These are phyloP conservation scores for Endocladia muricata DNA, from an alignment of 31 red algal genomes.

Conservation along the genomic window DNA sequence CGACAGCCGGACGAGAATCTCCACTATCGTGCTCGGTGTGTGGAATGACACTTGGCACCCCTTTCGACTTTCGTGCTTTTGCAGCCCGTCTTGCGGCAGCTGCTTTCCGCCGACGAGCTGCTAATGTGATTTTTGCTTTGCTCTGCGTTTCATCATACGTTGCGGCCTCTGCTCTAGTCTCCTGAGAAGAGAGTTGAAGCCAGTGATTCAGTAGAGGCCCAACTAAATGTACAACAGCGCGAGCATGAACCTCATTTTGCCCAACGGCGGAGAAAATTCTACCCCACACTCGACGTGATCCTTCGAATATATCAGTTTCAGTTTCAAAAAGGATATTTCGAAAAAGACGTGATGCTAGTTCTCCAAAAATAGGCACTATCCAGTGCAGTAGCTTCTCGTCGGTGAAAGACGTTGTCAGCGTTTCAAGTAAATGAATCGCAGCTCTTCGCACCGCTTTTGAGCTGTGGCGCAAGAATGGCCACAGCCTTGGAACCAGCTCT, in stretches of 20 bases:
- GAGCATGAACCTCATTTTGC: neutral
- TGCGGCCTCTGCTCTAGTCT: slow-evolving; percentile 61
- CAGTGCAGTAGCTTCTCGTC: slow-evolving; percentile 49
- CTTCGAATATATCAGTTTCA: slow-evolving; percentile 37
- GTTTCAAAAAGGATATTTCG: slow-evolving; percentile 68
- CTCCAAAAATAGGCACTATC: slow-evolving; percentile 35
- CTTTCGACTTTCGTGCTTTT: slow-evolving; percentile 46
- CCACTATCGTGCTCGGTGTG: slow-evolving; percentile 48
- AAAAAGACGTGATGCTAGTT: slow-evolving; percentile 40
- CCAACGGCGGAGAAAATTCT: slow-evolving; percentile 26
- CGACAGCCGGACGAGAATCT: slow-evolving; percentile 35
- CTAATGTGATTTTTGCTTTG: slow-evolving; percentile 25
- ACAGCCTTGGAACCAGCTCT: slow-evolving; percentile 67
- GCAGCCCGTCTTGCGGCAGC: slow-evolving; percentile 63
- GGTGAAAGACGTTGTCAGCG: slow-evolving; percentile 20
- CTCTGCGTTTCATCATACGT: slow-evolving; percentile 30
- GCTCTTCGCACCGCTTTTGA: slow-evolving; percentile 62
- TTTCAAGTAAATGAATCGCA: slow-evolving; percentile 56
- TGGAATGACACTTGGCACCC: slow-evolving; percentile 31
- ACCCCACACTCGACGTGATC: slow-evolving; percentile 47
- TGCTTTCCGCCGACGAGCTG: slow-evolving; percentile 37
- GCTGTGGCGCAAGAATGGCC: slow-evolving; percentile 71
- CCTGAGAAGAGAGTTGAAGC: slow-evolving; percentile 52
- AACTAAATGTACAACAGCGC: slow-evolving; percentile 3
- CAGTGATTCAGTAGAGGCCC: slow-evolving; percentile 47